These are phyloP conservation scores for Trichophyton rubrum DNA, from an alignment of 2,329 filamentous ascomycete species.

Conservation along the genomic window DNA sequence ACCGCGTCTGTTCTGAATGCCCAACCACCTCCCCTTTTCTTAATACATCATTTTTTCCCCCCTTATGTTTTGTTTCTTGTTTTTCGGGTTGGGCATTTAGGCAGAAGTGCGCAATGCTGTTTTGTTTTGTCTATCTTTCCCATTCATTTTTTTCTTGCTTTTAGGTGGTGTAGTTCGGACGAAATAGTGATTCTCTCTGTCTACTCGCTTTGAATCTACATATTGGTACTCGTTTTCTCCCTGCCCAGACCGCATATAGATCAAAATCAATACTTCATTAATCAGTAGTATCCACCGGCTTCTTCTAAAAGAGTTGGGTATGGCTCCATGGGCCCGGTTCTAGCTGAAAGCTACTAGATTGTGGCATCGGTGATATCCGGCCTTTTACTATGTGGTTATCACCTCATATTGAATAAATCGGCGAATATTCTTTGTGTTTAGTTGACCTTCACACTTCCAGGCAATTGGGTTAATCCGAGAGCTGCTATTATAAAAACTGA, in stretches of 20 bases:
- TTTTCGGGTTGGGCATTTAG: conserved; percentile 24
- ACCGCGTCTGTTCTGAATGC: conserved; percentile 33
- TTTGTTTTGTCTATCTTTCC: background rate
- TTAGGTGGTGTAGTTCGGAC: background rate
- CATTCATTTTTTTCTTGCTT: background rate
- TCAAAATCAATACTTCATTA: no score
- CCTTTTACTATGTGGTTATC: no score
- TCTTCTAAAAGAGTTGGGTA: no score
- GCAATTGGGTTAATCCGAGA: background rate
- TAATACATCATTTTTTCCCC: conserved; percentile 11
- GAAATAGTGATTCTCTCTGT: background rate
- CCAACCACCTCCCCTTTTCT: conserved; percentile 18
- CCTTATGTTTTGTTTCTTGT: conserved; percentile 12
- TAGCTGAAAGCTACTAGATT: no score
- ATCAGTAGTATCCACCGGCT: no score
- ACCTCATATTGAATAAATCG: background rate
- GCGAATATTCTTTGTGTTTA: background rate
- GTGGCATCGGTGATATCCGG: no score
- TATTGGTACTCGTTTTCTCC: background rate
- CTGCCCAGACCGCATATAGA: background rate
- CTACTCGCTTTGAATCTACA: background rate
- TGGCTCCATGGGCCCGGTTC: no score
- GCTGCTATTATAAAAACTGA: background rate
- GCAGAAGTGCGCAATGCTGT: conserved; percentile 36
- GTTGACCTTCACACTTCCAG: background rate